Evolutionary conservation across 352 stramenopile genomes (phyloP).

Genomic region (Plasmopara viticola): DNA sequence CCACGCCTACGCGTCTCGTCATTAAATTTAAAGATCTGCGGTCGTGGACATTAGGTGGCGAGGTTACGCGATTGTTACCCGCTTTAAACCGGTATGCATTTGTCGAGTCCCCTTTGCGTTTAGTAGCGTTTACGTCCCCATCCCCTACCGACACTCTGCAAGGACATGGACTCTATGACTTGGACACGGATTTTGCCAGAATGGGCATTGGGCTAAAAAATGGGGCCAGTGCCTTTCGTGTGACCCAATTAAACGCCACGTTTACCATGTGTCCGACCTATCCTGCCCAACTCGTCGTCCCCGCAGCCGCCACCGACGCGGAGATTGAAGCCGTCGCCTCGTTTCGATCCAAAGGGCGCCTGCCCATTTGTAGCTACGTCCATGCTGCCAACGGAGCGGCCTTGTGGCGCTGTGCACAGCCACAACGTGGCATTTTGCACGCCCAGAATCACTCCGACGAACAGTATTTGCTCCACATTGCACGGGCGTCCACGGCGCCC

Average conservation of each 20-base stretch:
- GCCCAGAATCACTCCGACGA: slow-evolving; percentile 67
- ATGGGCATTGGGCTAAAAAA: slow-evolving; percentile 58
- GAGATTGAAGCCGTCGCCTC: slow-evolving; percentile 60
- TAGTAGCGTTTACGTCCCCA: slow-evolving; percentile 59
- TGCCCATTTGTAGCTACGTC: slow-evolving; percentile 82
- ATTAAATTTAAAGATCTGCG: slow-evolving; percentile 79
- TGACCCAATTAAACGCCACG: slow-evolving; percentile 56
- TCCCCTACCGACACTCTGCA: slow-evolving; percentile 25
- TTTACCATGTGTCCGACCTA: slow-evolving; percentile 83
- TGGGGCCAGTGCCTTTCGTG: slow-evolving; percentile 29
- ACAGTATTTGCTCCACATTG: slow-evolving; percentile 62
- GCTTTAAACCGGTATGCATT: slow-evolving; percentile 69
- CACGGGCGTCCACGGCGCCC: slow-evolving; percentile 12
- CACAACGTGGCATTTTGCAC: slow-evolving; percentile 80
- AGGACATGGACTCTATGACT: slow-evolving; percentile 60
- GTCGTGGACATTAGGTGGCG: slow-evolving; percentile 59
- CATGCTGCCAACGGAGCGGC: slow-evolving; percentile 58
- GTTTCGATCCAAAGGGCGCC: slow-evolving; percentile 76
- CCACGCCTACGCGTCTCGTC: slow-evolving; percentile 47
- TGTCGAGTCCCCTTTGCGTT: slow-evolving; percentile 55
- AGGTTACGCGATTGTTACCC: slow-evolving; percentile 56
- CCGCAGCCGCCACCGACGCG: slow-evolving; percentile 47
- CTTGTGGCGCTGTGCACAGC: slow-evolving; percentile 82
- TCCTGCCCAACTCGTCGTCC: slow-evolving; percentile 66
- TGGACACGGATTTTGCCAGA: slow-evolving; percentile 58